Evolutionary conservation across 306 rosid species (phyloP).

Genomic region (Mucuna pruriens): DNA sequence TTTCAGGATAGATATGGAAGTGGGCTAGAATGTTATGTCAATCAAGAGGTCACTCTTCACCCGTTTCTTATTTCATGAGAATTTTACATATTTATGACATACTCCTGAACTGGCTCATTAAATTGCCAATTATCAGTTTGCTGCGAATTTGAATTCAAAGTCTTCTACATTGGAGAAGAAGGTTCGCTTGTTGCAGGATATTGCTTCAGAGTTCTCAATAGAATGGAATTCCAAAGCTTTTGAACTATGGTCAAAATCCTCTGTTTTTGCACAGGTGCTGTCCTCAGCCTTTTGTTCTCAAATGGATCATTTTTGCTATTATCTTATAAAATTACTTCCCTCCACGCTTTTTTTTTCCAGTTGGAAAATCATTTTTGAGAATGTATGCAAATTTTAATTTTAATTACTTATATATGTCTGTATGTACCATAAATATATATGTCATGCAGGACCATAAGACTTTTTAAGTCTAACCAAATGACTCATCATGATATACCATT

Average conservation of each 20-base stretch:
- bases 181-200: slow-evolving; percentile 73
- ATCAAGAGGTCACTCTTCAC: slow-evolving; percentile 60
- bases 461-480: slow-evolving; percentile 38
- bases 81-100: slow-evolving; percentile 25
- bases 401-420: slow-evolving; percentile 23
- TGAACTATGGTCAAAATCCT: slow-evolving; percentile 67
- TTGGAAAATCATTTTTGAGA: slow-evolving; percentile 15
- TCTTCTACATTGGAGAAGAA: slow-evolving; percentile 75
- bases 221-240: slow-evolving; percentile 84
- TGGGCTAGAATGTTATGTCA: slow-evolving; percentile 65
- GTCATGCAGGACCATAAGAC: slow-evolving; percentile 67
- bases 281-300: slow-evolving; percentile 22
- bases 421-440: neutral
- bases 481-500: slow-evolving; percentile 41
- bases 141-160: slow-evolving; percentile 67
- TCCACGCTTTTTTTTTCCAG: slow-evolving; percentile 3
- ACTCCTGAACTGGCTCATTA: slow-evolving; percentile 39
- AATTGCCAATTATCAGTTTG: slow-evolving; percentile 64
- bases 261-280: slow-evolving; percentile 61
- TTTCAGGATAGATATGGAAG: slow-evolving; percentile 80
- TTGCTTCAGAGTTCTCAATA: slow-evolving; percentile 80
- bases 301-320: neutral
- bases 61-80: slow-evolving; percentile 6
- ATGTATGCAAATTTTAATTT: slow-evolving; percentile 8
- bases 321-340: neutral